Conservation (phyloP, 1,284 basidiomycete genomes). For the Ustilago cynodontis region DNA sequence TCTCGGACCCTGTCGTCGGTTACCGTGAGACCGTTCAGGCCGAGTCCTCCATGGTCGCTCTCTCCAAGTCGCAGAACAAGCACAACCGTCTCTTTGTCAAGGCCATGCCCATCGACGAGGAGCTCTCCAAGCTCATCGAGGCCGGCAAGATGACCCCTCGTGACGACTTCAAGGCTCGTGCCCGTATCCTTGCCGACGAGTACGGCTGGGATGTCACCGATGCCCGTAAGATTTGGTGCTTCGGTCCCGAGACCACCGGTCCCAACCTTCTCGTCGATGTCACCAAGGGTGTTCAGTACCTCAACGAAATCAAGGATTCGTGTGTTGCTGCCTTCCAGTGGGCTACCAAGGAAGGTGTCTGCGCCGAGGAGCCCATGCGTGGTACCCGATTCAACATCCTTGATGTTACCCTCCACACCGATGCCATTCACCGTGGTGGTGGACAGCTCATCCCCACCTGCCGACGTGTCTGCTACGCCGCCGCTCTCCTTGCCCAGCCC, state of each 20-base stretch:
- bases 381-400: constrained; percentile 95
- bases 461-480: constrained; percentile 96
- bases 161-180: constrained; percentile 97
- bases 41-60: constrained; percentile 93
- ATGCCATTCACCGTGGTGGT: constrained; percentile 99
- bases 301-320: constrained; percentile 97
- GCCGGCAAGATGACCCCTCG: constrained; percentile 85
- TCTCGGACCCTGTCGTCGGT: constrained; percentile 97
- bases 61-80: constrained; percentile 99
- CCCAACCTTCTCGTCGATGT: constrained; percentile 97
- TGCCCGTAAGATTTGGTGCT: constrained; percentile 99
- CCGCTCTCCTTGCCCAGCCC: constrained; percentile 89
- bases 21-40: constrained; percentile 98
- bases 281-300: constrained; percentile 89
- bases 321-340: constrained; percentile 99
- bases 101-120: constrained; percentile 92
- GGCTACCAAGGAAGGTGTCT: constrained; percentile 88
- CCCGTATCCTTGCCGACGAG: constrained; percentile 95
- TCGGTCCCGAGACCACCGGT: constrained; percentile 97
- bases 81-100: constrained; percentile 98
- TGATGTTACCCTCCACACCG: constrained; percentile 96
- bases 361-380: constrained; percentile 98
- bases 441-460: constrained; percentile 97
- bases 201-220: constrained; percentile 99
- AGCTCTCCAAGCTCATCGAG: constrained; percentile 94